Percentiles rank a stretch among this genome's conserved stretches.
Conservation (phyloP, 768 basidiomycete species). For the Exidia glandulosa region DNA sequence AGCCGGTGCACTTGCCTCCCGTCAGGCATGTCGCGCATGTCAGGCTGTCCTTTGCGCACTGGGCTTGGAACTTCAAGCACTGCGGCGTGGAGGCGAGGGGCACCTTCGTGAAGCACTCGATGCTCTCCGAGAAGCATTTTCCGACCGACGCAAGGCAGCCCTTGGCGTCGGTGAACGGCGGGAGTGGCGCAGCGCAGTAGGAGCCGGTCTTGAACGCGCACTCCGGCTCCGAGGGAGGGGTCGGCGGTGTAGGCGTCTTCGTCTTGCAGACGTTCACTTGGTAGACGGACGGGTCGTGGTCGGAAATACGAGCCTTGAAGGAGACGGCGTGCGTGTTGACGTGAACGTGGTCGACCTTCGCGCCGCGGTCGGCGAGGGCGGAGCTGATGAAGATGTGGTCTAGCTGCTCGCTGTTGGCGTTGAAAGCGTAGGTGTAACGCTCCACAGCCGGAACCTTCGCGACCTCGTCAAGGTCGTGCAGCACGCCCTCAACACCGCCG, state of each 20-base stretch:
- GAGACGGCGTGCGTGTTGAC: conserved; percentile 46
- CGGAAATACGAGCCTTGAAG: conserved; percentile 33
- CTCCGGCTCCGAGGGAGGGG: neutral
- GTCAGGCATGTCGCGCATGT: neutral
- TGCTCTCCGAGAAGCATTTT: neutral
- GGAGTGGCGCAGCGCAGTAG: neutral
- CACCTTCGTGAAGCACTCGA: neutral
- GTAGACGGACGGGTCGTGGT: conserved; percentile 52
- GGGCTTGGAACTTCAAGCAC: neutral
- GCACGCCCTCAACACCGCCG: conserved; percentile 27
- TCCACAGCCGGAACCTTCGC: conserved; percentile 37
- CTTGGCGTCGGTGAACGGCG: neutral
- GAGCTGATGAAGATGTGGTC: conserved; percentile 47
- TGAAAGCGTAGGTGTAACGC: conserved; percentile 52
- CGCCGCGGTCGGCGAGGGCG: conserved; percentile 29
- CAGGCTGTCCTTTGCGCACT: neutral
- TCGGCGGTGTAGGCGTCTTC: neutral
- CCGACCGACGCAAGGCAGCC: neutral
- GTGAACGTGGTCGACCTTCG: conserved; percentile 46
- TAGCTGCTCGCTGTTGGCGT: conserved; percentile 45
- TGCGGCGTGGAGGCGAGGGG: neutral
- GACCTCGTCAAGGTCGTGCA: conserved; percentile 41
- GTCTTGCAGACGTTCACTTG: conserved; percentile 34
- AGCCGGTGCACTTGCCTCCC: neutral
- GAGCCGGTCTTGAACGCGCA: neutral